Evolutionary conservation across 139 green algal genomes (phyloP), one percentile per base, ranked within the genome.

Genomic region (Chlamydomonas incerta): DNA sequence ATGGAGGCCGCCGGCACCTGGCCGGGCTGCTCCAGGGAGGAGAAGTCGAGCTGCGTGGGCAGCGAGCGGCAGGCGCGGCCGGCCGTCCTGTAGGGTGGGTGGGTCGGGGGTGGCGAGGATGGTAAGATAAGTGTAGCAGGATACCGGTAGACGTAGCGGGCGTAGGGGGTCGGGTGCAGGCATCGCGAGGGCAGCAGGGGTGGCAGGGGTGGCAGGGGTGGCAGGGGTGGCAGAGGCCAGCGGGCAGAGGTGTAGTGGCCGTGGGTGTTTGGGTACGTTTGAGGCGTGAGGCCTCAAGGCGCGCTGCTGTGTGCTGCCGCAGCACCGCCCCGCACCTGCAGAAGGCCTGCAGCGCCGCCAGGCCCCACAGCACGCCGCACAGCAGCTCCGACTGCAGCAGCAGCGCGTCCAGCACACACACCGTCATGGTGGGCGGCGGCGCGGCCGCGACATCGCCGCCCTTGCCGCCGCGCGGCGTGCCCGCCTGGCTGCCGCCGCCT

Each of bases 301-400:
- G 41, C 41, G n/a, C 41, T 5, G 13, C 46, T 31, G 23, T 67
- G n/a, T 50, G 13, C 37, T 15, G 28, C n/a, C 33, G 24, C 63
- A 5, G 15, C 63, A 70, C 63, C 35, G 20, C 28, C 8, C n/a
- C 52, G 29, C 74, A 85, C 80, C 55, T 76, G 31, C 46, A 20
- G 24, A 70, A 52, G 17, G 0, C 4, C 66, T 77, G 50, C 50
- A 85, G 47, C 24, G 46, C 50, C 31, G 50, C 50, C 80, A 85
- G 80, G 9, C 31, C 17, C 20, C 37, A 15, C 66, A 85, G 6
- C 41, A 69, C 26, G 14, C 34, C 67, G 18, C n/a, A 37, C 33
- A 85, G 66, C 46, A 69, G 66, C 67, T 76, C 50, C n/a, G 66
- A 33, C 80, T 85, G 80, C 67, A 85, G 18, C 52, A 85, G 23